Percentiles rank a stretch among this genome's conserved stretches.
These are phyloP conservation scores for Chlamydomonas schloesseri DNA, from an alignment of 139 green algal genomes.

Conservation along the genomic window DNA sequence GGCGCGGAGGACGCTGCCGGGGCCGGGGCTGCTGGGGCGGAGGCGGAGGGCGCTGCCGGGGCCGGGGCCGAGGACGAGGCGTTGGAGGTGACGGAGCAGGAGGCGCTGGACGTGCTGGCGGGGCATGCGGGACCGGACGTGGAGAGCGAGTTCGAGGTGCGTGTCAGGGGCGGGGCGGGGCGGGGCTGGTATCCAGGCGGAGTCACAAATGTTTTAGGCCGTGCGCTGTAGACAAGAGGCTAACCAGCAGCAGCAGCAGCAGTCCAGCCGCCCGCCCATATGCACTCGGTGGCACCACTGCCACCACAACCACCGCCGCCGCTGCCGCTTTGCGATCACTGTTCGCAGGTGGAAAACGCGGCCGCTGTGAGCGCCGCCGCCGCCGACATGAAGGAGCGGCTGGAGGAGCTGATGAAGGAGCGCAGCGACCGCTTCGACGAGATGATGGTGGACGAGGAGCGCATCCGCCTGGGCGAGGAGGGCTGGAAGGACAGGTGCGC, in stretches of 20 bases:
- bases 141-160: conserved; percentile 43
- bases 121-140: conserved; percentile 45
- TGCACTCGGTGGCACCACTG: too few relatives aligned
- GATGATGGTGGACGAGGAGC: conserved; percentile 84
- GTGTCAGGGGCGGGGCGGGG: not conserved
- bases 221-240: too few relatives aligned
- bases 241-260: too few relatives aligned
- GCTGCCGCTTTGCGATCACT: too few relatives aligned
- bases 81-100: conserved; percentile 41
- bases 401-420: conserved; percentile 83
- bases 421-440: conserved; percentile 80
- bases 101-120: conserved; percentile 23
- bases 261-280: too few relatives aligned
- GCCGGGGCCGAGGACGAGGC: conserved; percentile 25
- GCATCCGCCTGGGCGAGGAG: conserved; percentile 88
- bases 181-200: not conserved
- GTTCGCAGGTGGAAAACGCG: not conserved
- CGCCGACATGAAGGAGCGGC: conserved; percentile 73
- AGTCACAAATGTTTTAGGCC: too few relatives aligned
- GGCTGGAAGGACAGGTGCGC: conserved; percentile 93
- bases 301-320: too few relatives aligned
- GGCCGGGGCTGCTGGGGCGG: not conserved
- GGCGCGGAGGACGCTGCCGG: conserved; percentile 5
- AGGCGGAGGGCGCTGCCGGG: conserved; percentile 16
- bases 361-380: conserved; percentile 39